These are phyloP conservation scores for Actinomucor elegans DNA, from an alignment of 371 early-diverging fungal species.

Conservation along the genomic window DNA sequence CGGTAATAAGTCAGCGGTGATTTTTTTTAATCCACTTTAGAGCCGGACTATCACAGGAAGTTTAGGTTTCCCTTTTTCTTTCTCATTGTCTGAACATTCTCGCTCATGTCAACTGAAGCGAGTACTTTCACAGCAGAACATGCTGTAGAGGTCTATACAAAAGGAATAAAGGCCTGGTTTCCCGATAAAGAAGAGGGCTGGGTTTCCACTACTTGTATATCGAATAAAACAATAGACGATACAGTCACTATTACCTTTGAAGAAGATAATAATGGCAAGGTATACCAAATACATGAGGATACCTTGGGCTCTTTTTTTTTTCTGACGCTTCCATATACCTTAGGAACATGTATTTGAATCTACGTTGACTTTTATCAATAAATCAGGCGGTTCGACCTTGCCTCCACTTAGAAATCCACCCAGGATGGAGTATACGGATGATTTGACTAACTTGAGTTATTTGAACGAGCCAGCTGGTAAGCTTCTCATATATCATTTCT, in stretches of 20 bases:
- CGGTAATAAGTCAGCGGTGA: no score
- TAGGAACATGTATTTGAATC: slow-evolving; percentile 77
- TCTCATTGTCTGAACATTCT: not conserved
- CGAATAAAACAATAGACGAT: slow-evolving; percentile 50
- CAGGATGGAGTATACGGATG: slow-evolving; percentile 86
- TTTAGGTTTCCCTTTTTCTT: not conserved
- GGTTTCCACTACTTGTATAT: slow-evolving; percentile 68
- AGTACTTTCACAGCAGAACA: slow-evolving; percentile 1
- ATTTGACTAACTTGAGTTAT: slow-evolving; percentile 88
- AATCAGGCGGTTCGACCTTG: slow-evolving; percentile 62
- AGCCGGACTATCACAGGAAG: no score
- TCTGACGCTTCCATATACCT: not conserved
- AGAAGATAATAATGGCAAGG: slow-evolving; percentile 59
- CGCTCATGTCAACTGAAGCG: not conserved
- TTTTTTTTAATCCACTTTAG: no score
- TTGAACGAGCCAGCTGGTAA: slow-evolving; percentile 88
- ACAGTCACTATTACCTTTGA: slow-evolving; percentile 59
- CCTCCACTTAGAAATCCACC: slow-evolving; percentile 93
- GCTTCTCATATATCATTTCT: no score
- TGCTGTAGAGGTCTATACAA: slow-evolving; percentile 56
- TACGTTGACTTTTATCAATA: slow-evolving; percentile 65
- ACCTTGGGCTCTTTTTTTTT: not conserved
- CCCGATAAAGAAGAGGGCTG: slow-evolving; percentile 84
- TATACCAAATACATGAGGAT: slow-evolving; percentile 9
- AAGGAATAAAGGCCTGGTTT: slow-evolving; percentile 87